phyloP scores from a whole-genome alignment of 768 basidiomycete genomes.

The Phlebiopsis gigantea region DNA sequence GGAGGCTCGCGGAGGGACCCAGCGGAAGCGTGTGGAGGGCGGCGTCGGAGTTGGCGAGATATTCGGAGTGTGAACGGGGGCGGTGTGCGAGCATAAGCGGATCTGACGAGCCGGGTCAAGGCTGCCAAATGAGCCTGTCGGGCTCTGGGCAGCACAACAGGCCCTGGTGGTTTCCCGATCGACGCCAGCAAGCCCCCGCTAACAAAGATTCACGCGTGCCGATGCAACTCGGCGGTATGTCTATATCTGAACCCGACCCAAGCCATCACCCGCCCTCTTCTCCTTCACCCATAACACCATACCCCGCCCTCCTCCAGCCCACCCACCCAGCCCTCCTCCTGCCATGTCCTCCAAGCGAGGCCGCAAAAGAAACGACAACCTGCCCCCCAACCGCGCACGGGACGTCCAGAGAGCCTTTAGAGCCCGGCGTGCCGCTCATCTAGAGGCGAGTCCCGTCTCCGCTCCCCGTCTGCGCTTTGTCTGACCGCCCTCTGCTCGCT shows the following conservation, averaged over 20 bases:
- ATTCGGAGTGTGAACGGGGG: not conserved
- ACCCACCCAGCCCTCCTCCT: conserved; percentile 13
- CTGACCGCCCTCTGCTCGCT: conserved; percentile 11
- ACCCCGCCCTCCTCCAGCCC: conserved; percentile 26
- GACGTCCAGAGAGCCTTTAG: conserved; percentile 90
- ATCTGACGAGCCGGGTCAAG: conserved; percentile 5
- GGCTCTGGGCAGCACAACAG: conserved; percentile 1
- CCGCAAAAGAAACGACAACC: conserved; percentile 76
- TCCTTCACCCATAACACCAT: conserved; percentile 28
- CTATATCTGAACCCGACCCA: conserved; percentile 26
- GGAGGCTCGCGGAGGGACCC: not conserved
- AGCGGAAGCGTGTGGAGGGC: not conserved
- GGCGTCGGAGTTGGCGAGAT: not conserved
- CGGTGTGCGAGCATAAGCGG: conserved; percentile 4
- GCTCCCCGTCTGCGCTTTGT: too few species aligned
- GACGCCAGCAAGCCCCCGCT: conserved; percentile 19
- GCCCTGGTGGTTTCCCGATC: conserved; percentile 19
- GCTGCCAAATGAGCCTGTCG: not conserved
- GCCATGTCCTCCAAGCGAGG: conserved; percentile 83
- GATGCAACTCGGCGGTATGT: conserved; percentile 20
- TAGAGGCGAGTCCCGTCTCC: conserved; percentile 50
- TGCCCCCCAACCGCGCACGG: conserved; percentile 76
- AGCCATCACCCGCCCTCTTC: conserved; percentile 30
- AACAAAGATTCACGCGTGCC: conserved; percentile 21
- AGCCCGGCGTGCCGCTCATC: conserved; percentile 82